Evolutionary conservation across 768 basidiomycete species (phyloP).

Genomic region (Postia placenta): DNA sequence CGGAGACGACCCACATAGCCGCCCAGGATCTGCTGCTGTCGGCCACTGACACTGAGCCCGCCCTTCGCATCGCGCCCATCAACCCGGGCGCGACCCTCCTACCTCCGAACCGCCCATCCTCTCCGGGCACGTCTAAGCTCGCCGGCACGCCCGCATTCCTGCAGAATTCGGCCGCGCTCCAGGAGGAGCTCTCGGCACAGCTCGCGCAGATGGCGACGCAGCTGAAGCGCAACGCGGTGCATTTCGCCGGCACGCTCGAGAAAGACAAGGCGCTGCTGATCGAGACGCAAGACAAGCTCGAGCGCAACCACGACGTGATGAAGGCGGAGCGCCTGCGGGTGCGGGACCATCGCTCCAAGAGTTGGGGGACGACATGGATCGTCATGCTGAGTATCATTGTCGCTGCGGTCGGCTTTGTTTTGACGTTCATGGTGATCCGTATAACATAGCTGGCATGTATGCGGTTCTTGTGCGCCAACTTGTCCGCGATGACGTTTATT

Average conservation of each 20-base stretch:
- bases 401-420: conserved; percentile 61
- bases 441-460: conserved; percentile 32
- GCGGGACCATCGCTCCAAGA: conserved; percentile 38
- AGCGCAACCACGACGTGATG: conserved; percentile 67
- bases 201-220: conserved; percentile 84
- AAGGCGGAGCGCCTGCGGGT: conserved; percentile 51
- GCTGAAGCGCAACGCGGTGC: conserved; percentile 75
- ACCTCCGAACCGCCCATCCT: conserved; percentile 22
- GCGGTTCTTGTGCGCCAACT: background rate
- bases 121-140: background rate
- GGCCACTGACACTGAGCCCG: conserved; percentile 24
- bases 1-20: conserved; percentile 13
- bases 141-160: conserved; percentile 20
- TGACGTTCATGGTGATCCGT: conserved; percentile 71
- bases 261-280: conserved; percentile 72
- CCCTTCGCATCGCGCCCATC: conserved; percentile 8
- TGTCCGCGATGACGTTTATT: too few relatives aligned
- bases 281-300: conserved; percentile 64
- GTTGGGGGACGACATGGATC: conserved; percentile 49
- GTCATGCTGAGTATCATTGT: conserved; percentile 47
- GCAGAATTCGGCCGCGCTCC: conserved; percentile 55
- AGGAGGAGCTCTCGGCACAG: conserved; percentile 69
- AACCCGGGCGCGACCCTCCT: conserved; percentile 25
- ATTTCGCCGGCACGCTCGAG: conserved; percentile 67
- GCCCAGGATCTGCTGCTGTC: conserved; percentile 38